Evolutionary conservation across 2,329 filamentous ascomycete species (phyloP).

Genomic region (Aquanectria penicillioides): DNA sequence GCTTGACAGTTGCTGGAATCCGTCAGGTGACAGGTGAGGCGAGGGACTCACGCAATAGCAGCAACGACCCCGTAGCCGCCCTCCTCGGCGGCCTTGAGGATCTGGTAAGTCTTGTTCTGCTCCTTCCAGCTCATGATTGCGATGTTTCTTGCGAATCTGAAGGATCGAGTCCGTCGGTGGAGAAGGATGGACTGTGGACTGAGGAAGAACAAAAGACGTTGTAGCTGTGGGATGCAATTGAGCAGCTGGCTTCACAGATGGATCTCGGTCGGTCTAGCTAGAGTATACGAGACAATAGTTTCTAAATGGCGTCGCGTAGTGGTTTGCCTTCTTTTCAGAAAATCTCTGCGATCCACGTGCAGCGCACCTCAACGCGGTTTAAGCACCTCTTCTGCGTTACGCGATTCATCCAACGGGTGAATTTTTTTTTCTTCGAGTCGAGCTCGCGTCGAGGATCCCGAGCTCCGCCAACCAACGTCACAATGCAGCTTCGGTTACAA

Average conservation of each 20-base stretch:
- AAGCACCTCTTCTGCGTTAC: neutral
- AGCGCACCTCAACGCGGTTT: neutral
- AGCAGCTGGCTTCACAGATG: neutral
- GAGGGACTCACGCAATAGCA: slow-evolving; percentile 26
- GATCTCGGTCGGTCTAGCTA: neutral
- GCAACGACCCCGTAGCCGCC: slow-evolving; percentile 27
- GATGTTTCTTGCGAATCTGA: neutral
- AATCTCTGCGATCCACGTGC: slow-evolving; percentile 5
- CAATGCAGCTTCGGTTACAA: too few relatives aligned
- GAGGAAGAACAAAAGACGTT: neutral
- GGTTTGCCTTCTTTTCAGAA: neutral
- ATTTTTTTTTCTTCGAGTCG: slow-evolving; percentile 1
- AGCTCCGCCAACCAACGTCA: slow-evolving; percentile 1
- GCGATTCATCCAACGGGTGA: neutral
- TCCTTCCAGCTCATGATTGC: slow-evolving; percentile 21
- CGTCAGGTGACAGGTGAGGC: neutral
- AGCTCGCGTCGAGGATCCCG: slow-evolving; percentile 11
- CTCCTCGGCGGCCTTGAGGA: slow-evolving; percentile 29
- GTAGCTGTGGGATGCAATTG: slow-evolving; percentile 9
- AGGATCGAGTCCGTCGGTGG: neutral
- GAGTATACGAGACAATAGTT: neutral
- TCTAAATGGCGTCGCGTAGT: neutral
- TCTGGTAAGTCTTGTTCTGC: slow-evolving; percentile 28
- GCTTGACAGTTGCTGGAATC: neutral
- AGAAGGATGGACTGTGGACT: too few relatives aligned